Conservation (phyloP, 352 stramenopile species). For the Aphanomyces euteiches region DNA sequence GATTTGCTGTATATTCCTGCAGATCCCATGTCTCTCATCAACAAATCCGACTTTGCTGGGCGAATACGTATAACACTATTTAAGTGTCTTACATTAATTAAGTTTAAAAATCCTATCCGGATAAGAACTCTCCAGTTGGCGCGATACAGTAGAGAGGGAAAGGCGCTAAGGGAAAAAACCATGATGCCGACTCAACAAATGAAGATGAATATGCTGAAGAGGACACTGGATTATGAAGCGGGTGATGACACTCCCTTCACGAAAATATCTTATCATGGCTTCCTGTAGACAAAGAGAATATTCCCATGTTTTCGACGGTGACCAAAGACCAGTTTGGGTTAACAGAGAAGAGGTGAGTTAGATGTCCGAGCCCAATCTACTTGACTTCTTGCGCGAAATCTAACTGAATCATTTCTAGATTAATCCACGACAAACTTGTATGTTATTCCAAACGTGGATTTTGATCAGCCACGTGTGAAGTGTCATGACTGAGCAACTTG, state of each 20-base stretch:
- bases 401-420: neutral
- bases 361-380: neutral
- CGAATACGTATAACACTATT: too few relatives aligned
- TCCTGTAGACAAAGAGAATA: slow-evolving; percentile 9
- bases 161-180: too few relatives aligned
- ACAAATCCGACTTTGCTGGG: too few relatives aligned
- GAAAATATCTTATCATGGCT: neutral
- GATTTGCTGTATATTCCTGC: too few relatives aligned
- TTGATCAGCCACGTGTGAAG: neutral
- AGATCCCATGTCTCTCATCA: too few relatives aligned
- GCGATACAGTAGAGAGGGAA: too few relatives aligned
- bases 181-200: too few relatives aligned
- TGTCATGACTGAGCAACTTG: neutral
- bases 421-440: slow-evolving; percentile 6
- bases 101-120: too few relatives aligned
- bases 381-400: neutral
- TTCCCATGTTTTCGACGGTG: neutral
- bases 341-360: neutral
- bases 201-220: too few relatives aligned
- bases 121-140: too few relatives aligned
- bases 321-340: neutral
- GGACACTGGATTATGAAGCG: too few relatives aligned
- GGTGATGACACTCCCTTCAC: neutral
- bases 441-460: neutral
- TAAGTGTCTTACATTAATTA: too few relatives aligned